Base-by-base conservation (phyloP, 2,329 filamentous ascomycete species). In the Fonsecaea monophora region DNA sequence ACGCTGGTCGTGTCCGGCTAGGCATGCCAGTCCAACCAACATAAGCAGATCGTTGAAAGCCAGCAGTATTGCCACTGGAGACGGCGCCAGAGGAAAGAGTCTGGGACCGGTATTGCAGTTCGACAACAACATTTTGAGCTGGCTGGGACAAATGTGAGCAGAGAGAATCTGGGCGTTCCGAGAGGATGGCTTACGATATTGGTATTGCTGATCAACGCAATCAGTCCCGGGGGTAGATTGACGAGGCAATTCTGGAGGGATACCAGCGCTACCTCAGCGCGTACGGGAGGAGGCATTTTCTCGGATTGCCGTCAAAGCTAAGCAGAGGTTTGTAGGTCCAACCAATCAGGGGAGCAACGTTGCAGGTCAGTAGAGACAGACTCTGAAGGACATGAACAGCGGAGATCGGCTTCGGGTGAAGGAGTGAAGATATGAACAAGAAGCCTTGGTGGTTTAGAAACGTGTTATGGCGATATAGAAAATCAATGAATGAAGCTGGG, bases 11-110 rank as follows among this genome's bases (percentile, higher is more conserved):
- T 75, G 92, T 88, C 84, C 94, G 96, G 83, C 94, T 97, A 71
- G 93, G 91, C 92, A 99, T 96, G 73, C 95, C 95, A 10, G 95
- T 97, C 95, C 95, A 99, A 77, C 95, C 95, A 67, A 96, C 84
- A 77, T 91, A 99, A 73, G 96, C 84, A 56, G 92, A 96, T 74
- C 85, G 87, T 73, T 88, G 86, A 61, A 82, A 79, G 6, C 82
- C 76, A 60, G 83, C 77, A 45, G 82, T 75, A 73, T 83, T 82
- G 32, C 81, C 75, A 71, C 83, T 81, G 57, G 78, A 75, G 60
- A 82, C 74, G 63, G 80, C 76, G 62, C 78, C 75, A 63, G 83
- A 76, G 48, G 86, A 77, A 25, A 85, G 81, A 48, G 84, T 77
- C 50, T 86, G 80, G 68, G 85, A 85, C 75, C 89, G 88, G 80